Evolutionary conservation across 768 basidiomycete species (phyloP).

Genomic region (Crassisporium funariophilum): DNA sequence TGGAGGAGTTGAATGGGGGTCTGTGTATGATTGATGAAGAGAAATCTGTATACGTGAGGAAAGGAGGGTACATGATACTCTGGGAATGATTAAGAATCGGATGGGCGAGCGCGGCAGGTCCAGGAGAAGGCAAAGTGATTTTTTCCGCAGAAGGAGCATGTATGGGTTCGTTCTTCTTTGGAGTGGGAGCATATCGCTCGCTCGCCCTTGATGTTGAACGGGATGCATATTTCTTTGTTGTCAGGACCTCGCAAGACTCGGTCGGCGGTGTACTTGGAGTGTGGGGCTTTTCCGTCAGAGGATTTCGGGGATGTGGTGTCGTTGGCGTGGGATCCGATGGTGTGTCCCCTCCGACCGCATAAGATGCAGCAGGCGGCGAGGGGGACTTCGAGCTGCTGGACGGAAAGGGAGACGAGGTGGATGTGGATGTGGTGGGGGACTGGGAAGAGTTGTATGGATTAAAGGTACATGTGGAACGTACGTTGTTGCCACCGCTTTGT

Average conservation of each 20-base stretch:
- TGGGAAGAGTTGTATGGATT: too few species aligned
- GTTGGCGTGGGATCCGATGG: constrained; percentile 13
- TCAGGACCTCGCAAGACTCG: constrained; percentile 13
- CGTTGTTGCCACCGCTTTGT: background rate
- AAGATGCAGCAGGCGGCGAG: constrained; percentile 20
- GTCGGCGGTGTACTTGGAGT: constrained; percentile 6
- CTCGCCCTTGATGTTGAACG: constrained; percentile 19
- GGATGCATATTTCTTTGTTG: constrained; percentile 20
- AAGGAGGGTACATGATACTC: background rate
- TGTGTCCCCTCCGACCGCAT: constrained; percentile 22
- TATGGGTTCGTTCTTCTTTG: constrained; percentile 18
- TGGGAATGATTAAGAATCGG: constrained; percentile 6
- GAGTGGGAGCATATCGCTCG: constrained; percentile 10
- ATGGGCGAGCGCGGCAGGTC: constrained; percentile 16
- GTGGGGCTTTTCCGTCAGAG: constrained; percentile 8
- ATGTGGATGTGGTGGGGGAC: too few species aligned
- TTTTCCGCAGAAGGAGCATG: constrained; percentile 34
- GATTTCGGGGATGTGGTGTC: background rate
- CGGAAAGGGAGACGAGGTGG: constrained; percentile 15
- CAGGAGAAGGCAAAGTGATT: constrained; percentile 30
- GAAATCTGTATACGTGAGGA: constrained; percentile 23
- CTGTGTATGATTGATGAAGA: constrained; percentile 12
- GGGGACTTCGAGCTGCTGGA: constrained; percentile 4
- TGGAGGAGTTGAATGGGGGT: constrained; percentile 6
- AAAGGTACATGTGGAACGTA: too few species aligned